Percentiles rank a stretch among this genome's conserved stretches.
phyloP scores from a whole-genome alignment of 2,329 filamentous ascomycete genomes.

The Neocucurbitaria cava region DNA sequence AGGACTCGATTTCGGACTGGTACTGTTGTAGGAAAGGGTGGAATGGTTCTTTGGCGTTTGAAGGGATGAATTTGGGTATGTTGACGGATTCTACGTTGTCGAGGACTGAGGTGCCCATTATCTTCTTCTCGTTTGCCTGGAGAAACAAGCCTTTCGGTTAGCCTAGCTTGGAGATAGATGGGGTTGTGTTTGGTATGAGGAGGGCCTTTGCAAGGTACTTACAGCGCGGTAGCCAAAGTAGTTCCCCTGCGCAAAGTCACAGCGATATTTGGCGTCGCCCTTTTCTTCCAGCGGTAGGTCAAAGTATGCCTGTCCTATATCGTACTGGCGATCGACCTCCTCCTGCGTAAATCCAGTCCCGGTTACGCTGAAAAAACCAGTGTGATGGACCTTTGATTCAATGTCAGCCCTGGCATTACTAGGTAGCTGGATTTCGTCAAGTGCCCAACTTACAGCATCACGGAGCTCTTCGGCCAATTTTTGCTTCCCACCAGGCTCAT shows the following conservation, averaged over 20 bases:
- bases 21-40: slow-evolving; percentile 36
- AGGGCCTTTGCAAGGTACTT: slow-evolving; percentile 5
- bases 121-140: slow-evolving; percentile 37
- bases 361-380: slow-evolving; percentile 42
- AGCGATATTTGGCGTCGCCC: slow-evolving; percentile 35
- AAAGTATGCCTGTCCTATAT: slow-evolving; percentile 42
- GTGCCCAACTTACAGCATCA: slow-evolving; percentile 54
- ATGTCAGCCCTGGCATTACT: not conserved
- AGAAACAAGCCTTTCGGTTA: too few relatives aligned
- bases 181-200: too few relatives aligned
- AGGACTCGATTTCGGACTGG: slow-evolving; percentile 34
- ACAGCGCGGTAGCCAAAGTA: slow-evolving; percentile 42
- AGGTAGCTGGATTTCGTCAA: too few relatives aligned
- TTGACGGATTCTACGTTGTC: slow-evolving; percentile 43
- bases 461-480: slow-evolving; percentile 61
- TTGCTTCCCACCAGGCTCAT: slow-evolving; percentile 62
- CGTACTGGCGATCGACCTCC: slow-evolving; percentile 41
- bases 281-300: slow-evolving; percentile 40
- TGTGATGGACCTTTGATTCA: slow-evolving; percentile 30
- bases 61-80: slow-evolving; percentile 41
- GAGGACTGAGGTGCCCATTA: slow-evolving; percentile 41
- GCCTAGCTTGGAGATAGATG: too few relatives aligned
- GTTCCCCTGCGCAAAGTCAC: slow-evolving; percentile 38
- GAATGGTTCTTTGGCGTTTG: slow-evolving; percentile 33
- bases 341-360: slow-evolving; percentile 40